phyloP scores from a whole-genome alignment of 495 filamentous ascomycete species.

The Neurospora sublineolata region DNA sequence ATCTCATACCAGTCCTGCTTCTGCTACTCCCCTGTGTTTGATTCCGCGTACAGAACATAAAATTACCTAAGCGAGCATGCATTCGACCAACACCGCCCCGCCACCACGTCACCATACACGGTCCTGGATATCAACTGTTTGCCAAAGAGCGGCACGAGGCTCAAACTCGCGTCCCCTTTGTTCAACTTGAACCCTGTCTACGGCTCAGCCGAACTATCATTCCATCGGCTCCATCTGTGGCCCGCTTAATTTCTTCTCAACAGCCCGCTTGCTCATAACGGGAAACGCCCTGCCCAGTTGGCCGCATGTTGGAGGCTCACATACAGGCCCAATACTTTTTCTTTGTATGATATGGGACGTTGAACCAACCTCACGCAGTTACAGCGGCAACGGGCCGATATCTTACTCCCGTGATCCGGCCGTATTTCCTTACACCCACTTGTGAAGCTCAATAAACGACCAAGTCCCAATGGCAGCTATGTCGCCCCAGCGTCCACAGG shows the following conservation, averaged over 20 bases:
- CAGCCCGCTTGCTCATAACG: not conserved
- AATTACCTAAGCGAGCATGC: not conserved
- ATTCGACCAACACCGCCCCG: not conserved
- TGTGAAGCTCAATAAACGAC: not conserved
- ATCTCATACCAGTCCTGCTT: not conserved
- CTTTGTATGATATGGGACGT: not conserved
- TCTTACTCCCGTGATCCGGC: not conserved
- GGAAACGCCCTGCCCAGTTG: not conserved
- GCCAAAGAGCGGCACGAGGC: not conserved
- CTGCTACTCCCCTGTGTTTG: not conserved
- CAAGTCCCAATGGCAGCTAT: constrained; percentile 7
- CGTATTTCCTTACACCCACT: not conserved
- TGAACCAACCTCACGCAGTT: not conserved
- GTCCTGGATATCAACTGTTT: not conserved
- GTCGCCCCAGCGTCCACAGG: constrained; percentile 6
- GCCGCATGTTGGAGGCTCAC: not conserved
- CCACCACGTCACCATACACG: not conserved
- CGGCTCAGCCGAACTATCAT: not conserved
- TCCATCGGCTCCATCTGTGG: not conserved
- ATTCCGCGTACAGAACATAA: not conserved
- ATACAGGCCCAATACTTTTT: not conserved
- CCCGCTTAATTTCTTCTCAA: not conserved
- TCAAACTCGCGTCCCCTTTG: not conserved
- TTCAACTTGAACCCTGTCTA: not conserved
- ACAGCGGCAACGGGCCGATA: not conserved